These are phyloP conservation scores for Porogramme epimiltina DNA, from an alignment of 1,284 basidiomycete genomes.

Conservation along the genomic window DNA sequence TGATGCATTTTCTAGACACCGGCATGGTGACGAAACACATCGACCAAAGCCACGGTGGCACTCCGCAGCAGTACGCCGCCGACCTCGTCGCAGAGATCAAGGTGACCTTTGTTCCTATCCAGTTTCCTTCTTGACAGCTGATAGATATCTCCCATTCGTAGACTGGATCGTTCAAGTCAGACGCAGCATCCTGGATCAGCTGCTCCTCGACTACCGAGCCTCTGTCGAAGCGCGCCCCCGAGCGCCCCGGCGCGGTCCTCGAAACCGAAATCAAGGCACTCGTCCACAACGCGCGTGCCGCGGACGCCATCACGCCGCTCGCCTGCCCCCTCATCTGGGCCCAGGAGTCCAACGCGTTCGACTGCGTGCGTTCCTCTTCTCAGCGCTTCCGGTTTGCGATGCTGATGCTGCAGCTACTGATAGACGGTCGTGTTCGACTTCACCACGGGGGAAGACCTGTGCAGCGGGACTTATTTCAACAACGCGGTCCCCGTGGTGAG, in stretches of 20 bases:
- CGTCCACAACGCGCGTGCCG: conserved; percentile 20
- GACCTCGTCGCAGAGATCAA: conserved; percentile 43
- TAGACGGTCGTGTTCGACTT: conserved; percentile 44
- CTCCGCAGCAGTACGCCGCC: conserved; percentile 38
- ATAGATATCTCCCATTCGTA: conserved; percentile 15
- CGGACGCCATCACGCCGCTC: conserved; percentile 38
- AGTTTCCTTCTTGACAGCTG: neutral
- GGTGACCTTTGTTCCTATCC: conserved; percentile 1
- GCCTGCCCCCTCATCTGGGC: conserved; percentile 54
- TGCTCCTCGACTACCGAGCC: conserved; percentile 44
- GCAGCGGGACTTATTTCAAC: conserved; percentile 47
- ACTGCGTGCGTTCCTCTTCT: conserved; percentile 43
- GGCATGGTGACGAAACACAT: conserved; percentile 48
- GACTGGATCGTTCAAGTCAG: conserved; percentile 41
- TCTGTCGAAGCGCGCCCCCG: conserved; percentile 10
- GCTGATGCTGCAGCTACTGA: too few species aligned
- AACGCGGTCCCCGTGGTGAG: conserved; percentile 49
- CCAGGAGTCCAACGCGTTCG: conserved; percentile 47
- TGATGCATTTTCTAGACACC: conserved; percentile 46
- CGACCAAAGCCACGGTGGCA: conserved; percentile 40
- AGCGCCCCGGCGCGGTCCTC: neutral
- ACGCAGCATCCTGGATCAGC: conserved; percentile 44
- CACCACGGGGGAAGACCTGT: conserved; percentile 45
- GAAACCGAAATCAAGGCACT: conserved; percentile 5
- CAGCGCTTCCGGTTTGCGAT: too few species aligned